These are phyloP conservation scores for Thalassiosira mediterranea DNA, from an alignment of 352 stramenopile species.

Conservation along the genomic window DNA sequence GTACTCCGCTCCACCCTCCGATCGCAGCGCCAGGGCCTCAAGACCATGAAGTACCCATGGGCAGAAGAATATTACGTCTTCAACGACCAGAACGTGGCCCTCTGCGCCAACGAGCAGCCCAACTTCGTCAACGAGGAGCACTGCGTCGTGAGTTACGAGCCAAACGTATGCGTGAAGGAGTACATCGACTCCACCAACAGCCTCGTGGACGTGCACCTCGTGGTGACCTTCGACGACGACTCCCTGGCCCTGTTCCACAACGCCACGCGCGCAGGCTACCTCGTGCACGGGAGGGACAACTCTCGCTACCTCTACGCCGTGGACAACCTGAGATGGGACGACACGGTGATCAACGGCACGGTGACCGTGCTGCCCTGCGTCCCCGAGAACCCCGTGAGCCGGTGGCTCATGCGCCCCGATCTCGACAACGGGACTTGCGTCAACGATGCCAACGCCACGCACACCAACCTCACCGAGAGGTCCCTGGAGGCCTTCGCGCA, in stretches of 20 bases:
- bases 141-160: constrained; percentile 45
- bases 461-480: constrained; percentile 25
- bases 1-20: constrained; percentile 47
- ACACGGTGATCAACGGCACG: constrained; percentile 26
- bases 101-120: constrained; percentile 57
- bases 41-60: constrained; percentile 3
- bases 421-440: constrained; percentile 34
- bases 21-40: constrained; percentile 32
- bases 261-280: constrained; percentile 16
- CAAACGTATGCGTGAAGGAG: constrained; percentile 48
- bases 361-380: constrained; percentile 37
- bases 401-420: constrained; percentile 49
- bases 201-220: constrained; percentile 32
- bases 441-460: too few relatives aligned
- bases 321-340: constrained; percentile 44
- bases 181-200: constrained; percentile 18
- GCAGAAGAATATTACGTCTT: constrained; percentile 18
- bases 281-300: constrained; percentile 8
- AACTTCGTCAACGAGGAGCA: constrained; percentile 57
- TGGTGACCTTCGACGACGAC: constrained; percentile 37
- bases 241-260: constrained; percentile 30
- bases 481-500: constrained; percentile 29
- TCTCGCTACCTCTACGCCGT: constrained; percentile 42
- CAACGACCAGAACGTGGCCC: constrained; percentile 58
- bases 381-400: constrained; percentile 32